These are phyloP conservation scores for Termitomyces sp. DNA, from an alignment of 768 basidiomycete genomes.

Conservation along the genomic window DNA sequence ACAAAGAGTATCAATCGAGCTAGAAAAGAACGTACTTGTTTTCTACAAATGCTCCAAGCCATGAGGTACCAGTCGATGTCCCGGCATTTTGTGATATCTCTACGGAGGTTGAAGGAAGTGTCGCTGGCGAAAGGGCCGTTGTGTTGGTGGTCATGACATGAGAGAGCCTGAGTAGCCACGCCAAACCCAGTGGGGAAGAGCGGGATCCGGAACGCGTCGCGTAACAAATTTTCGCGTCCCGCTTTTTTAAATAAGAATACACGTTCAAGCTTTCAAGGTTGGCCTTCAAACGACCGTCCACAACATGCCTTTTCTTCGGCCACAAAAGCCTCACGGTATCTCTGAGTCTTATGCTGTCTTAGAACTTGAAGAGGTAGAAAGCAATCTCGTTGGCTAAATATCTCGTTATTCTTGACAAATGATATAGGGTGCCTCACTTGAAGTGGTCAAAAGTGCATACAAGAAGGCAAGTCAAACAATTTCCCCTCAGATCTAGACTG, in stretches of 20 bases:
- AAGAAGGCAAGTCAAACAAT: constrained; percentile 48
- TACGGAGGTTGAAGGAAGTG: constrained; percentile 2
- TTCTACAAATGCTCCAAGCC: constrained; percentile 40
- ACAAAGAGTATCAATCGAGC: background rate
- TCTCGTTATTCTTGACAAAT: background rate
- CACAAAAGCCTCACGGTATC: constrained; percentile 8
- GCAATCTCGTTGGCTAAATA: background rate
- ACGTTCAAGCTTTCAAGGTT: constrained; percentile 4
- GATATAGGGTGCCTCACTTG: constrained; percentile 54
- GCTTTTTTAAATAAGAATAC: constrained; percentile 9
- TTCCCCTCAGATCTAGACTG: background rate
- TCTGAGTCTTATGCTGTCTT: constrained; percentile 38
- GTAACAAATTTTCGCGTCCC: constrained; percentile 18
- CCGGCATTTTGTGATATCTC: constrained; percentile 12
- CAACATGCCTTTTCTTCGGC: constrained; percentile 5
- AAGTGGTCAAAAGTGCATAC: constrained; percentile 65
- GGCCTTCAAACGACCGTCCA: constrained; percentile 1
- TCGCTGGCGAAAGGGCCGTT: background rate
- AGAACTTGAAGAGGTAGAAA: constrained; percentile 50
- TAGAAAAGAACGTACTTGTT: constrained; percentile 57
- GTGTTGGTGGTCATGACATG: background rate
- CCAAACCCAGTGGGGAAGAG: background rate
- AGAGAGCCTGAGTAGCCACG: background rate
- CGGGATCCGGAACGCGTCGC: constrained; percentile 20
- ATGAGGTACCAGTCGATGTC: constrained; percentile 20